phyloP scores from a whole-genome alignment of 2,329 filamentous ascomycete species.

The Akanthomyces dipterigenus region DNA sequence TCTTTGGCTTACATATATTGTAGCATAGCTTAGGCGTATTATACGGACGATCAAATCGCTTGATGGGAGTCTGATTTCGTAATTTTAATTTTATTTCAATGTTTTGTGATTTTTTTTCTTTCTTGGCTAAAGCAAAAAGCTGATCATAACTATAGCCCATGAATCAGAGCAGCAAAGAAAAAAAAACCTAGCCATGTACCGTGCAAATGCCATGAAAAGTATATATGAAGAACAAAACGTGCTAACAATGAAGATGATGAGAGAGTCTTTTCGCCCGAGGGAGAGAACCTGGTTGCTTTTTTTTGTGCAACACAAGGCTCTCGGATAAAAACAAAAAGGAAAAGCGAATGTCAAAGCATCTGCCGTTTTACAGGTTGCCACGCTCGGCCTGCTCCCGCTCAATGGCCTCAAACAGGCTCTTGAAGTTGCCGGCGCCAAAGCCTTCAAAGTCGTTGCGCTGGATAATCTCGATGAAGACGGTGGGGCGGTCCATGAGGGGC shows the following conservation, averaged over 20 bases:
- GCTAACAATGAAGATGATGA: neutral
- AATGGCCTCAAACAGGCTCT: conserved; percentile 89
- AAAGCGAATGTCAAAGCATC: no score
- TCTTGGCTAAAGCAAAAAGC: neutral
- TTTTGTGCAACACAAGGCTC: neutral
- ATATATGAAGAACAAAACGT: neutral
- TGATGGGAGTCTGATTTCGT: neutral
- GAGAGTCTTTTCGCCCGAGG: neutral
- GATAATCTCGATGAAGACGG: conserved; percentile 95
- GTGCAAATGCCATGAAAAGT: conserved; percentile 8
- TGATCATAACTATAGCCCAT: neutral
- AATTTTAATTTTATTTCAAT: neutral
- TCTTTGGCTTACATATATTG: neutral
- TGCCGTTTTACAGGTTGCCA: conserved; percentile 60
- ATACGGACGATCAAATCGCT: neutral
- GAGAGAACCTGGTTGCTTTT: neutral
- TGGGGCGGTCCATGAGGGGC: conserved; percentile 89
- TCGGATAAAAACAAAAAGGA: neutral
- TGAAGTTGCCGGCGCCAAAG: conserved; percentile 94
- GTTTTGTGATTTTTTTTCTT: neutral
- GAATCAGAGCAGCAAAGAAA: neutral
- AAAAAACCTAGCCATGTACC: neutral
- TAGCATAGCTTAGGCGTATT: neutral
- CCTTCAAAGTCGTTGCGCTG: conserved; percentile 85
- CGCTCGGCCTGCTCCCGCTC: conserved; percentile 84